These are phyloP conservation scores for Ramaria rubella DNA, from an alignment of 768 basidiomycete genomes.

Conservation along the genomic window DNA sequence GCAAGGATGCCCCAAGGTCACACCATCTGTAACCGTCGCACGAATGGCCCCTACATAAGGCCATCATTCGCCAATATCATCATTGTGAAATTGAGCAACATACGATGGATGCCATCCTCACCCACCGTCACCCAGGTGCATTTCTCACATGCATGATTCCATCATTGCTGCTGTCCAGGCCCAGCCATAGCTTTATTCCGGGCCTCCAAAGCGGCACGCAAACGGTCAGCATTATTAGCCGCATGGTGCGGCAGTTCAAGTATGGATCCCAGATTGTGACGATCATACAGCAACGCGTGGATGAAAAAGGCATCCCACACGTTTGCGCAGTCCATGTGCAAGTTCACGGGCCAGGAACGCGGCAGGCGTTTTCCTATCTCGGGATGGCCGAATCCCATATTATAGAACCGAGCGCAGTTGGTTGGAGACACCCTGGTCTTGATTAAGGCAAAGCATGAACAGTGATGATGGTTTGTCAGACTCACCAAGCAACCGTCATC, in stretches of 20 bases:
- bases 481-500: neutral
- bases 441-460: neutral
- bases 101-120: neutral
- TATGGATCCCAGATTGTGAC: neutral
- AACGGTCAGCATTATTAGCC: neutral
- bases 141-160: no score
- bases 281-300: neutral
- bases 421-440: constrained; percentile 2
- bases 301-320: constrained; percentile 10
- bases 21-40: no score
- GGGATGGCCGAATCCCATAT: neutral
- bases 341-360: neutral
- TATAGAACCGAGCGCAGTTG: constrained; percentile 2
- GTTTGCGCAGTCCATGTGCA: constrained; percentile 3
- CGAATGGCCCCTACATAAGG: no score
- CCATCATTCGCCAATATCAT: no score
- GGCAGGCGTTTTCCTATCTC: neutral
- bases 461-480: neutral
- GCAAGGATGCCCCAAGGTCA: no score
- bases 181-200: neutral
- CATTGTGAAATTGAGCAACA: no score
- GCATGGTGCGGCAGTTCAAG: neutral
- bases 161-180: constrained; percentile 1
- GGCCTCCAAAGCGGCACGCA: neutral
- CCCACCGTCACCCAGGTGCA: neutral